Base-by-base conservation (phyloP, 768 basidiomycete genomes). In the Termitomyces sp. region DNA sequence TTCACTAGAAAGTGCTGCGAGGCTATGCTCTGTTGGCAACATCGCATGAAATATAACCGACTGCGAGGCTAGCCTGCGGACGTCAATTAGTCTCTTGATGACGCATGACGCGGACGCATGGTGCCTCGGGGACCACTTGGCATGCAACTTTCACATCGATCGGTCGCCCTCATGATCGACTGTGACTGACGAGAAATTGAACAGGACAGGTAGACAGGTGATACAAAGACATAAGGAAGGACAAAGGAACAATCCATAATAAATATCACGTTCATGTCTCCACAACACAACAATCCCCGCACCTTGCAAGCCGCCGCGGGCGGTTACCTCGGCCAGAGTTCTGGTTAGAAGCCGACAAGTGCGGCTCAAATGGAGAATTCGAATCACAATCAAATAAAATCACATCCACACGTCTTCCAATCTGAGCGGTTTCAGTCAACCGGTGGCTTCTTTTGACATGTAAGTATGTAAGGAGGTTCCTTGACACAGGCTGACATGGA, bases 361-460 rank as follows among this genome's bases (percentile, higher is more conserved):
- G 66, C 71, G 72, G 70, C 59, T 49, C 44, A 56, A 64, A 64
- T 66, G 63, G 55, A 64, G 59, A 58, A 50, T 33, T 57, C 38
- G 53, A 64, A 56, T 60, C 59, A 60, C 44, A 48, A 62, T 59
- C 55, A 59, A 63, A 63, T 64, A 58, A 32, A 56, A 58, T 58
- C 54, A 60, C 56, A 55, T 52, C 52, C 57, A 57, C 57, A 57
- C 56, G 50, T 55, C 65, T 70, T 72, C 72, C 69, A 68, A 70
- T 69, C 66, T 72, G 69, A 70, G 70, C 73, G 72, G 74, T 69
- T 72, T 75, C 74, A 75, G 75, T 77, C 74, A 74, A 67, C 66
- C 61, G 33, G 58, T 56, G 56, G 55, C 41, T 53, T 57, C 58
- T 49, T 59, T 52, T 60, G 62, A 60, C 58, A 59, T 56, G 61